A percentile compares a stretch with the other conserved stretches of the same genome.
These are phyloP conservation scores for Xylariaceae sp. DNA, from an alignment of 2,329 filamentous ascomycete genomes.

Conservation along the genomic window DNA sequence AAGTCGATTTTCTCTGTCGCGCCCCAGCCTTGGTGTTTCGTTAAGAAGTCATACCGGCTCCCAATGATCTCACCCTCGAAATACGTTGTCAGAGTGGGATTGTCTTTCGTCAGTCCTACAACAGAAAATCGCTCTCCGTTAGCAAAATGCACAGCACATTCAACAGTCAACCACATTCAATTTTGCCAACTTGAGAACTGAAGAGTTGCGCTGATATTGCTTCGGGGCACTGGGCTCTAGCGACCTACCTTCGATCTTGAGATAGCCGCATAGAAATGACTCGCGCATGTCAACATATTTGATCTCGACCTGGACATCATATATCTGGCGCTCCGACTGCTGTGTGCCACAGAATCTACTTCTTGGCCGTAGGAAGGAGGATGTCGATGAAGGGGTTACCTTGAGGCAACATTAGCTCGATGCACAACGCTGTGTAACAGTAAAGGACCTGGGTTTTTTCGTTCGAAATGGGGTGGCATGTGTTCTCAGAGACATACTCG, in stretches of 20 bases:
- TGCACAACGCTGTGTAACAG: background rate
- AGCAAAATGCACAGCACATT: background rate
- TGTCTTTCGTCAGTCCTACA: constrained; percentile 84
- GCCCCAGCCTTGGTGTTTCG: constrained; percentile 84
- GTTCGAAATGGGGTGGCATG: background rate
- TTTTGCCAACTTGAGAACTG: background rate
- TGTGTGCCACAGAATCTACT: constrained; percentile 89
- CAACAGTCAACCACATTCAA: background rate
- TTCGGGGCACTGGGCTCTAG: background rate
- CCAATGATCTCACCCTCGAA: constrained; percentile 99
- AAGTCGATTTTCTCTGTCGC: constrained; percentile 87
- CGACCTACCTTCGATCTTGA: constrained; percentile 80
- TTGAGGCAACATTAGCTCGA: constrained; percentile 32
- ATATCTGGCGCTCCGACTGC: constrained; percentile 85
- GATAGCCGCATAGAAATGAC: constrained; percentile 89
- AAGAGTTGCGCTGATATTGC: background rate
- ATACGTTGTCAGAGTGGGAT: constrained; percentile 95
- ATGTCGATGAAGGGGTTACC: constrained; percentile 73
- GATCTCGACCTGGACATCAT: constrained; percentile 94
- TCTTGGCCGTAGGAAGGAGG: constrained; percentile 78
- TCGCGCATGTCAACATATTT: constrained; percentile 94
- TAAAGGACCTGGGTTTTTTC: background rate
- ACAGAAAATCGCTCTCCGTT: background rate
- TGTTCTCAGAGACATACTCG: constrained; percentile 40
- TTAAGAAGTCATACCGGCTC: constrained; percentile 88